phyloP scores from a whole-genome alignment of 2,329 filamentous ascomycete species.

The Ophiostoma australiae region DNA sequence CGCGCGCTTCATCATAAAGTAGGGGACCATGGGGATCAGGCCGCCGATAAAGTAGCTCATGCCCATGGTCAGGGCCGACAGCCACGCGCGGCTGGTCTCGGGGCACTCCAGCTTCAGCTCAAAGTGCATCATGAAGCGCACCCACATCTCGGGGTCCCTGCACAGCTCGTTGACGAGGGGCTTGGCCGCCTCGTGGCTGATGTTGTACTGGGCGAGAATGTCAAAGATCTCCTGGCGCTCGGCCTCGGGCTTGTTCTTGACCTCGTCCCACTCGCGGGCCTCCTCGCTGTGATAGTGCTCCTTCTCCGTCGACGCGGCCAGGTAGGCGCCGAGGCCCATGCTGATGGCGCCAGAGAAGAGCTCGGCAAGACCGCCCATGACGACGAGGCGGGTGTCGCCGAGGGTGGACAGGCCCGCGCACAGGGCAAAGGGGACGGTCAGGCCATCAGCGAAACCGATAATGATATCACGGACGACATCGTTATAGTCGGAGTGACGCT shows the following conservation, averaged over 20 bases:
- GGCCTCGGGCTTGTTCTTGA: conserved; percentile 38
- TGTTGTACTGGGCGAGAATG: conserved; percentile 42
- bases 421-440: conserved; percentile 75
- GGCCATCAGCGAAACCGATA: conserved; percentile 71
- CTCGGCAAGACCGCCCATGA: conserved; percentile 69
- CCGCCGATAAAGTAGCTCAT: conserved; percentile 66
- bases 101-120: conserved; percentile 46
- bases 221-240: conserved; percentile 48
- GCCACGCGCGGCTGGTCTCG: conserved; percentile 42
- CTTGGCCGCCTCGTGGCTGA: conserved; percentile 41
- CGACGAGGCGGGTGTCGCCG: conserved; percentile 60
- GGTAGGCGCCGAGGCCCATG: conserved; percentile 71
- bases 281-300: conserved; percentile 49
- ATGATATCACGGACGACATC: conserved; percentile 59
- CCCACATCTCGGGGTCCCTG: conserved; percentile 45
- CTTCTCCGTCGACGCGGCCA: conserved; percentile 58
- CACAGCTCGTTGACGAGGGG: conserved; percentile 48
- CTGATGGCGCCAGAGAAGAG: conserved; percentile 70
- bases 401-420: conserved; percentile 66
- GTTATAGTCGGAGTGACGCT: conserved; percentile 36
- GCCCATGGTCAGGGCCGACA: conserved; percentile 62
- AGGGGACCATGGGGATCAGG: conserved; percentile 65
- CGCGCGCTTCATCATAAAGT: conserved; percentile 53
- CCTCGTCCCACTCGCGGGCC: conserved; percentile 42
- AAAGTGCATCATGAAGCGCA: conserved; percentile 58